Base-by-base conservation (phyloP, 1,284 basidiomycete genomes). In the Tilletia setariae region DNA sequence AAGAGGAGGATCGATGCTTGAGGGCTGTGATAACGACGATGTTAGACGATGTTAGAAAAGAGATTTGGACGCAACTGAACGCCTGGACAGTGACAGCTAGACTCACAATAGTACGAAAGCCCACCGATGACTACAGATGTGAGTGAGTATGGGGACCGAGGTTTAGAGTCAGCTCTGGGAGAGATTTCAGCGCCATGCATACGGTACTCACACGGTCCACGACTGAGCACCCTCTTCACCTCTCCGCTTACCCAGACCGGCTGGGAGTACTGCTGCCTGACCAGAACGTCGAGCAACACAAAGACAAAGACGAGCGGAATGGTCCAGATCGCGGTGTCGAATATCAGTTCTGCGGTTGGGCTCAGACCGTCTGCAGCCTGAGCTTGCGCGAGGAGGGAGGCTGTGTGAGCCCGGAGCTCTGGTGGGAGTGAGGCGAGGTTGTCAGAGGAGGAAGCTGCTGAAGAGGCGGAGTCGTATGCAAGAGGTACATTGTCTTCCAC, bases 261-360 rank as follows among this genome's bases (percentile, higher is more conserved):
- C 67, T 75, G 69, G 15, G 75, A 74, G 59, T 82, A 82, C 70
- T 82, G 80, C 70, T 82, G 79, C 62, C 78, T 70, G 19, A 81
- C 78, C 46, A 81, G 68, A 25, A 82, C 71, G 66, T 79, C 79
- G 61, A 82, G 56, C 59, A 82, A 64, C 56, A 78, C 71, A 49
- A 73, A 82, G 44, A 79, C 61, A 66, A 81, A 80, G 7, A 71
- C 70, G 46, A 82, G 79, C 21, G 80, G 80, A 68, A 82, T 80
- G 32, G 73, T 74, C 79, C 79, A 82, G 30, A 80, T 76, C 2
- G 80, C 28, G 15, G 76, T 65, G 69, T 81, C 79, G 32, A 82
- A 62, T 2, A 68, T 64, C 9, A 63, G 66, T 63, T 79, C 78
- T 13, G 74, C 64, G 11, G 51, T 30, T 1, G 72, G 67, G 42